Evolutionary conservation across 805 yeast species (phyloP).

Genomic region (Candida morakotiae): DNA sequence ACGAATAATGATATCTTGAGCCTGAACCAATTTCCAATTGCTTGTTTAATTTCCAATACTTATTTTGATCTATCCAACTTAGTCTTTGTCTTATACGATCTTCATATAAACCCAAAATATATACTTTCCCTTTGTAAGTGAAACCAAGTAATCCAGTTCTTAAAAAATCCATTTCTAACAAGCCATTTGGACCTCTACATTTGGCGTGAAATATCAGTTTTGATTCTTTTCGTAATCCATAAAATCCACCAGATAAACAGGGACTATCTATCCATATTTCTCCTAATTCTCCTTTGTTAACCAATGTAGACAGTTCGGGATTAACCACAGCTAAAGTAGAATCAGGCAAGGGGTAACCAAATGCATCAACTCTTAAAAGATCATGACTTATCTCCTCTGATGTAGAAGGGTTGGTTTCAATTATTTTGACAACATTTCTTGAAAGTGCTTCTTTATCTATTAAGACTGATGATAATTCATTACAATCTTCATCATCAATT

Average conservation of each 20-base stretch:
- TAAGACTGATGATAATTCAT: conserved; percentile 58
- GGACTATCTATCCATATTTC: conserved; percentile 98
- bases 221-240: conserved; percentile 65
- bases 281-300: conserved; percentile 78
- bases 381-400: conserved; percentile 39
- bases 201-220: conserved; percentile 76
- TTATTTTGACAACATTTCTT: conserved; percentile 65
- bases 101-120: conserved; percentile 84
- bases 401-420: conserved; percentile 53
- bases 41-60: conserved; percentile 22
- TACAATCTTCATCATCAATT: conserved; percentile 30
- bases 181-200: conserved; percentile 69
- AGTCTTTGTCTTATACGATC: conserved; percentile 81
- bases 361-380: conserved; percentile 72
- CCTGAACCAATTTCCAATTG: conserved; percentile 34
- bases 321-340: conserved; percentile 91
- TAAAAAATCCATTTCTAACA: conserved; percentile 70
- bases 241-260: conserved; percentile 84
- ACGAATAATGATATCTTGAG: conserved; percentile 72
- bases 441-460: conserved; percentile 72
- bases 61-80: conserved; percentile 57
- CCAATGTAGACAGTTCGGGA: conserved; percentile 80
- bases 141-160: conserved; percentile 92
- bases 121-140: conserved; percentile 79
- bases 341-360: conserved; percentile 93